Percentiles rank a stretch among this genome's conserved stretches.
Conservation (phyloP, 257 asterid genomes). For the Echium plantagineum region DNA sequence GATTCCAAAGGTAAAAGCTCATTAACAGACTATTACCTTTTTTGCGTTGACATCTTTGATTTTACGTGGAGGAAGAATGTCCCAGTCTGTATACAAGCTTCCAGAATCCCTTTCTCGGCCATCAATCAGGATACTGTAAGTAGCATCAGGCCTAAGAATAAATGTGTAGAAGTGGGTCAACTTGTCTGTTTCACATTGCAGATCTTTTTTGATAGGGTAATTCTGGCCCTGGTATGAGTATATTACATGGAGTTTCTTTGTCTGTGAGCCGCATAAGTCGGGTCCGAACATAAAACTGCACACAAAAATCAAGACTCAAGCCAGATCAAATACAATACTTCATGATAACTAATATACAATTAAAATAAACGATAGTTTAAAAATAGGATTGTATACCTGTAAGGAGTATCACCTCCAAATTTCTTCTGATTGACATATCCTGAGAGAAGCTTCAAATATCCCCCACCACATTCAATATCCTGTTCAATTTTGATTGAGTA, state of each 20-base stretch:
- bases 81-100: conserved; percentile 89
- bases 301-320: conserved; percentile 5
- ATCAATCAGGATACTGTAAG: conserved; percentile 67
- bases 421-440: conserved; percentile 93
- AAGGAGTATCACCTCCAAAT: conserved; percentile 97
- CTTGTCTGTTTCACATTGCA: conserved; percentile 85
- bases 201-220: conserved; percentile 79
- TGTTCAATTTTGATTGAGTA: conserved; percentile 86
- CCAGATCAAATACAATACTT: not conserved
- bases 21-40: conserved; percentile 31
- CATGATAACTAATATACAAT: not conserved
- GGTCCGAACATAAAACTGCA: conserved; percentile 97
- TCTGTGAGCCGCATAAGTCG: conserved; percentile 89
- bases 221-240: conserved; percentile 79
- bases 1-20: not conserved
- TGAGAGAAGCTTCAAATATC: conserved; percentile 85
- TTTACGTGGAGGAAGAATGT: conserved; percentile 77
- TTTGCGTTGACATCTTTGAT: conserved; percentile 63
- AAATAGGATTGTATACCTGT: conserved; percentile 44
- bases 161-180: conserved; percentile 85
- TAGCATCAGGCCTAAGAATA: conserved; percentile 82
- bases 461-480: conserved; percentile 98
- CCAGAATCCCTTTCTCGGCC: conserved; percentile 87
- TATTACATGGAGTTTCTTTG: conserved; percentile 79
- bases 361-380: not conserved